phyloP scores from a whole-genome alignment of 1,284 basidiomycete species.

The Serendipita sp. region DNA sequence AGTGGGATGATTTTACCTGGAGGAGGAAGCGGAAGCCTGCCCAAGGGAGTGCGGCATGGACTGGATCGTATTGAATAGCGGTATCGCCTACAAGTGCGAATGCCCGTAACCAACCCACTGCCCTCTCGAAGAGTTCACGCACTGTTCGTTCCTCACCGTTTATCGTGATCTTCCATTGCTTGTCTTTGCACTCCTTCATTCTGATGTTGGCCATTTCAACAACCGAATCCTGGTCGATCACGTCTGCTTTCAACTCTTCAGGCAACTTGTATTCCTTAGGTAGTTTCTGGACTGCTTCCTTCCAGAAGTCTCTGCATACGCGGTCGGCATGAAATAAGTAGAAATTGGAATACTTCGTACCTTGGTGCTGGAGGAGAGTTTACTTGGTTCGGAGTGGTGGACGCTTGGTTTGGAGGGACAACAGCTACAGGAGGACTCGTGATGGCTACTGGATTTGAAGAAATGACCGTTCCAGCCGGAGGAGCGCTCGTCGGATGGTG shows the following conservation, averaged over 20 bases:
- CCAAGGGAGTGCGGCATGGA: neutral
- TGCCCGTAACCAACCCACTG: neutral
- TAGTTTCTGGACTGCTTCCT: neutral
- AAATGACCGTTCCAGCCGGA: neutral
- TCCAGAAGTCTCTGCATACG: neutral
- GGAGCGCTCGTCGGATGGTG: neutral
- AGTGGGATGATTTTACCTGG: neutral
- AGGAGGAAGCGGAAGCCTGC: neutral
- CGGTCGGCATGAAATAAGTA: neutral
- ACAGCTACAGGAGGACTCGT: neutral
- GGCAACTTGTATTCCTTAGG: neutral
- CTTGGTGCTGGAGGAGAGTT: neutral
- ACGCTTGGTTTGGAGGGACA: neutral
- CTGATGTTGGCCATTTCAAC: neutral
- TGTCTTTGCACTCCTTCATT: neutral
- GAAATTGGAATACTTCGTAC: neutral
- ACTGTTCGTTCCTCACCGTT: neutral
- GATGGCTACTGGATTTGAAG: neutral
- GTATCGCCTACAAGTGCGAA: neutral
- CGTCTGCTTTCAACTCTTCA: neutral
- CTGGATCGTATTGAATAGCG: neutral
- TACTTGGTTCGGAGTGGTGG: neutral
- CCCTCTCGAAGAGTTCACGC: neutral
- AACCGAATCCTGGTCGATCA: neutral
- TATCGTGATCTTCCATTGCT: neutral